These are phyloP conservation scores for Teunomyces gatunensis DNA, from an alignment of 805 yeast genomes.

Conservation along the genomic window DNA sequence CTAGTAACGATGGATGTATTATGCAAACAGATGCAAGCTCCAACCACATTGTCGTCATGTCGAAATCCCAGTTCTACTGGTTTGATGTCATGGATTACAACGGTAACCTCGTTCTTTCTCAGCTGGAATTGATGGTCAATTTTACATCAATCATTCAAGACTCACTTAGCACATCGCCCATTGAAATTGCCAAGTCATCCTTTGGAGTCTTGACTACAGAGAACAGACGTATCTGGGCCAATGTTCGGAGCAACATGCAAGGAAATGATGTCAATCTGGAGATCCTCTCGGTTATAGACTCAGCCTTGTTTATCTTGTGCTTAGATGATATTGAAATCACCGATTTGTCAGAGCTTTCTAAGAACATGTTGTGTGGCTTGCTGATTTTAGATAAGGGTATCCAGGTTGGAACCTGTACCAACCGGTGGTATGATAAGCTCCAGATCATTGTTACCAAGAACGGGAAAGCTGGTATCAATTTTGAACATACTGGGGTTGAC, in stretches of 20 bases:
- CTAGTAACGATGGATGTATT: constrained; percentile 75
- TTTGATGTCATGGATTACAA: constrained; percentile 81
- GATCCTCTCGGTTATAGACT: constrained; percentile 71
- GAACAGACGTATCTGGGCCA: constrained; percentile 85
- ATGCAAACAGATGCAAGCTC: constrained; percentile 77
- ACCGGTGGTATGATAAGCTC: constrained; percentile 91
- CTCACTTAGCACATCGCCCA: constrained; percentile 50
- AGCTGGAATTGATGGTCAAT: constrained; percentile 72
- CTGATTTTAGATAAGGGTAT: constrained; percentile 77
- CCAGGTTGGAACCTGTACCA: constrained; percentile 91
- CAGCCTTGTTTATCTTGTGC: constrained; percentile 79
- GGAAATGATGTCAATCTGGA: constrained; percentile 57
- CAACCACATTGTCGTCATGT: constrained; percentile 77
- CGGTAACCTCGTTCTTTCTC: constrained; percentile 69
- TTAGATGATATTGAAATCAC: constrained; percentile 73
- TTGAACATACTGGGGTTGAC: constrained; percentile 93
- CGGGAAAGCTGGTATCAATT: constrained; percentile 90
- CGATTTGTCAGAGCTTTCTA: constrained; percentile 63
- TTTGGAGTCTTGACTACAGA: constrained; percentile 91
- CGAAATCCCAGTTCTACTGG: constrained; percentile 91
- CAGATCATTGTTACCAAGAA: constrained; percentile 84
- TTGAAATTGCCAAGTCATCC: constrained; percentile 69
- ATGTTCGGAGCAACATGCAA: constrained; percentile 51
- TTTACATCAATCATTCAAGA: constrained; percentile 75
- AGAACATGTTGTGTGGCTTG: constrained; percentile 86